Evolutionary conservation across 2,329 filamentous ascomycete genomes (phyloP).

Genomic region (Sclerotiophoma versabilis): DNA sequence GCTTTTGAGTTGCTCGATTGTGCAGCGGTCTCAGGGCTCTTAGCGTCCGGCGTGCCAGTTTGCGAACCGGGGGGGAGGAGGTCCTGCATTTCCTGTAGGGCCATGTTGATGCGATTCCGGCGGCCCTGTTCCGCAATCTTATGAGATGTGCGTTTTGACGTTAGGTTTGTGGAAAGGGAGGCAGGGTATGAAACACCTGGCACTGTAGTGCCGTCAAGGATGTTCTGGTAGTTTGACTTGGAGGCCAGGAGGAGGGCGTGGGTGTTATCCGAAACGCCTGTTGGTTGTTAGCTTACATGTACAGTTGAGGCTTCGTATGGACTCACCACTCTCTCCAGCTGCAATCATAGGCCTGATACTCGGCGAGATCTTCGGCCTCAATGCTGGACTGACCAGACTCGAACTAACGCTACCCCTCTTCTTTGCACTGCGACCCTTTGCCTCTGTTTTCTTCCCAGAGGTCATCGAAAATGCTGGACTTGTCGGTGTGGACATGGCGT

Average conservation of each 20-base stretch:
- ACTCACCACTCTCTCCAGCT: constrained; percentile 62
- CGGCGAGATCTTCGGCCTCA: constrained; percentile 89
- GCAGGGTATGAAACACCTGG: constrained; percentile 91
- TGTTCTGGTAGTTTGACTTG: constrained; percentile 98
- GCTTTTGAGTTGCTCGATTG: constrained; percentile 74
- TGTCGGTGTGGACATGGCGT: constrained; percentile 60
- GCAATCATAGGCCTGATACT: constrained; percentile 92
- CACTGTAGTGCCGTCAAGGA: constrained; percentile 89
- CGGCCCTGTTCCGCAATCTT: constrained; percentile 98
- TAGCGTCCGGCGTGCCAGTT: constrained; percentile 32
- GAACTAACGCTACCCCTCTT: constrained; percentile 64
- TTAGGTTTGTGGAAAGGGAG: constrained; percentile 89
- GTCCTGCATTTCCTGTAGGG: constrained; percentile 87
- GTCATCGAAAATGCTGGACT: constrained; percentile 42
- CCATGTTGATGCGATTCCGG: constrained; percentile 92
- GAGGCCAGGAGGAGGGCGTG: constrained; percentile 82
- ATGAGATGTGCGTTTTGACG: constrained; percentile 95
- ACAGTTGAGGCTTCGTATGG: not conserved
- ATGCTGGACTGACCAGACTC: constrained; percentile 81
- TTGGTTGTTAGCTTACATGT: constrained; percentile 19
- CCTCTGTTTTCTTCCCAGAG: constrained; percentile 39
- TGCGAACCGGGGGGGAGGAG: constrained; percentile 70
- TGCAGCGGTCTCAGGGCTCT: constrained; percentile 48
- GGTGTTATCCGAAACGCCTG: constrained; percentile 62
- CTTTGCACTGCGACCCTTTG: constrained; percentile 42